Base-by-base conservation (phyloP, 768 basidiomycete species). In the Cystobasidium tubakii region DNA sequence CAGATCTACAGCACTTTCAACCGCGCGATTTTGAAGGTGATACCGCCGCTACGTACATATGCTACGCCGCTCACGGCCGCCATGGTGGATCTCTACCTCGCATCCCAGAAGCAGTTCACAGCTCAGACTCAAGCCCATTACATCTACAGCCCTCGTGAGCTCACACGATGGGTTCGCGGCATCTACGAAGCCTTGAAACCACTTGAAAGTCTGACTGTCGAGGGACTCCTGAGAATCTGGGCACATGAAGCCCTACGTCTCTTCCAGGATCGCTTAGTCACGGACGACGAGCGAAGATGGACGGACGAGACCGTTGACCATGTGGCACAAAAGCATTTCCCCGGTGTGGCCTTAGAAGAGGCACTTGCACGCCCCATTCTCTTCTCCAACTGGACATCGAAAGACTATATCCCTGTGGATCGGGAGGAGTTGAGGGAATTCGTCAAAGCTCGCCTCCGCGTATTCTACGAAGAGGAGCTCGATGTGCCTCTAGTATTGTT, bases 1-100 rank as follows among this genome's bases (percentile, higher is more conserved):
- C 96, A 98, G 80, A 99, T 99, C 77, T 99, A 98, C 81, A 92
- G 94, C 19, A 98, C 96, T 27, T 99, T 98, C 84, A 92, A 91
- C 79, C 89, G 95, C 73, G 96, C 92, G 19, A 85, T 93, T 27
- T 89, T 99, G 78, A 99, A 98, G 82, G 93, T 97, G 75, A 84
- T 96, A 13, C 95, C 96, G 43, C 91, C 90, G 76, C 86, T 99
- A 39, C 88, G 94, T 42, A 89, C 91, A 23, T 96, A 94, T 80
- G 86, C 93, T 1, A 91, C 93, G 71, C 90, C 95, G 7, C 88
- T 99, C 77, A 99, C 96, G 17, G 90, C 92, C 77, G 93, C 96
- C 1, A 98, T 98, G 96, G 95, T 99, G 72, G 83, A 86, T 6
- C 92, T 99, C 83, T 99, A 96, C 81, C 86, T 93, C 43, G 89